Evolutionary conservation across 1,284 basidiomycete species (phyloP), one percentile per base, ranked within the genome.

Genomic region (Flammula alnicola): DNA sequence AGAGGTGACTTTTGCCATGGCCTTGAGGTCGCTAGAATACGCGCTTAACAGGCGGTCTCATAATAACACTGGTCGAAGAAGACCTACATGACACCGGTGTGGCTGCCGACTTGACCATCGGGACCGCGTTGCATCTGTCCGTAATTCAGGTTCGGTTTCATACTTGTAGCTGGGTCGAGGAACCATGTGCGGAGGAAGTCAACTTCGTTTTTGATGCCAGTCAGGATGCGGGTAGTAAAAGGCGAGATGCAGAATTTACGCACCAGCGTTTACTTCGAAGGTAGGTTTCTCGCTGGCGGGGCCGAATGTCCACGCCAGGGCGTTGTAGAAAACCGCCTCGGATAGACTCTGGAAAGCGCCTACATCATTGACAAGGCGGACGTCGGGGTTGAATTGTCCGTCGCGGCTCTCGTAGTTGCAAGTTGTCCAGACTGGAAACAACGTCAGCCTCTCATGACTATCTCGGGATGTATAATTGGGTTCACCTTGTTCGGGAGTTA

Each of bases 61-160:
- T 47, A 3, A 46, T 30, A 23, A 9, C 26, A 14, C 4, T 39
- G 16, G 19, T 16, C 25, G 6, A 22, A 39, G 16, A 19, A 26
- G 32, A 62, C 75, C 65, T 56, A 74, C 69, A 88, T 71, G 26
- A 88, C 68, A 32, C 85, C 85, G 11, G 81, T 84, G 61, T 79
- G 79, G 20, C 74, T 73, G 22, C 84, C 84, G 1, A 62, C 56
- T 52, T 79, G 76, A 12, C 76, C 76, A 14, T 63, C 66, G 3
- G 84, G 84, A 0, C 87, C 87, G 4, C 87, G 77, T 23, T 79
- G 63, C 63, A 85, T 74, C 60, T 90, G 86, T 0, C 77, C 83
- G 59, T 79, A 89, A 56, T 83, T 76, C 49, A 89, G 68, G 62
- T 86, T 83, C 2, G 87, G 86, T 56, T 85, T 83, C 81, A 89